Base-by-base conservation (phyloP, 2,329 filamentous ascomycete species). In the Hypoxylon sp. region DNA sequence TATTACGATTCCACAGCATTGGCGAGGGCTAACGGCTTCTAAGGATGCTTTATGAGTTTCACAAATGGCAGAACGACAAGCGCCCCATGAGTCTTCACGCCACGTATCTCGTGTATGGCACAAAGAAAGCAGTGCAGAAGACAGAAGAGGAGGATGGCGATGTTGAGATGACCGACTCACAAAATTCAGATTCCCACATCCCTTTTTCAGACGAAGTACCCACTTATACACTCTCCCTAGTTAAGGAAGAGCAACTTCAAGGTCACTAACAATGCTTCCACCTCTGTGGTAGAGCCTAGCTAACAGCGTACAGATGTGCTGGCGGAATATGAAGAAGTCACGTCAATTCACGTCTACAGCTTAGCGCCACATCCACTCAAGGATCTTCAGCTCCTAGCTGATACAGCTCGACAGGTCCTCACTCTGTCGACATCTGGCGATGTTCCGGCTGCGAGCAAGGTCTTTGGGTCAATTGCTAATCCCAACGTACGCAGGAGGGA, bases 31-130 rank as follows among this genome's bases (percentile, higher is more conserved):
- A 9, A 74, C 53, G 18, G 1, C 32, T 57, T 33, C n/a, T 16
- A 54, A 97, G 91, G 77, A 96, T 96, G 87, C 87, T 94, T 14
- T 96, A 88, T 78, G 92, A 97, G 30, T 98, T 97, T 71, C 88
- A 97, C 77, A 84, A 85, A 67, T 87, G 84, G 60, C 91, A 97
- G 76, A 97, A 93, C 78, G 84, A 82, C 57, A 92, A 91, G 77
- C 91, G 89, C 65, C 84, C 91, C 0, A 86, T 88, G 20, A 90
- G 88, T 24, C 83, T 97, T n/a, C 88, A 96, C 80, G 96, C 95
- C 45, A 97, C 93, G n/a, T 99, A 97, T 79, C 82, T 97, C 50
- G 76, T 99, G 46, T 91, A 89, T 52, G 96, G 95, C 38, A 86
- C 82, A 20, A 91, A 87, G 73, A 83, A 79, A 54, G 72, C 73